Conservation (phyloP, 2,329 filamentous ascomycete species). For the Cytospora piceicola region DNA sequence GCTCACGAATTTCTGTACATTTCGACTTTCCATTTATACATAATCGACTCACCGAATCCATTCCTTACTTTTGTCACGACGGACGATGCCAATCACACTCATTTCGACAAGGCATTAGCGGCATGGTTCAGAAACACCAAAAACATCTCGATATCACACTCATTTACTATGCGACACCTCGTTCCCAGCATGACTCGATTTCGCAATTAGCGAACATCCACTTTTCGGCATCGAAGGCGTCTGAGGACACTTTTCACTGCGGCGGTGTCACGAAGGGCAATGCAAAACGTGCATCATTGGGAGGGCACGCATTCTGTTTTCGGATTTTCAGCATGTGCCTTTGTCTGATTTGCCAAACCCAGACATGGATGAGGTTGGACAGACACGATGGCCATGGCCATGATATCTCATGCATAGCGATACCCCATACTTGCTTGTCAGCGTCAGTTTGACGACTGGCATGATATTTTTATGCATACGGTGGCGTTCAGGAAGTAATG, state of each 20-base stretch:
- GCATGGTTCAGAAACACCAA: neutral
- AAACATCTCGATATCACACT: neutral
- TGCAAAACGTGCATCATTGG: slow-evolving; percentile 8
- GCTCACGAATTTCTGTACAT: slow-evolving; percentile 21
- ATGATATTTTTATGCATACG: slow-evolving; percentile 13
- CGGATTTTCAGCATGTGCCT: slow-evolving; percentile 5
- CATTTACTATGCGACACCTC: neutral
- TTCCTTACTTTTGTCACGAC: slow-evolving; percentile 6
- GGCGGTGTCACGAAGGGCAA: slow-evolving; percentile 4
- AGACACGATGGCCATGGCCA: slow-evolving; percentile 8
- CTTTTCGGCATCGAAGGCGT: slow-evolving; percentile 3
- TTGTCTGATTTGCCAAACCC: neutral
- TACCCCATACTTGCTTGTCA: slow-evolving; percentile 11
- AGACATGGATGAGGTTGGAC: slow-evolving; percentile 17
- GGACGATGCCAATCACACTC: neutral
- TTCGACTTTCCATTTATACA: neutral
- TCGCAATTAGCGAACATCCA: slow-evolving; percentile 10
- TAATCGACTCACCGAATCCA: slow-evolving; percentile 20
- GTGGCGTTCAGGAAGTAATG: slow-evolving; percentile 11
- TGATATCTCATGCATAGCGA: slow-evolving; percentile 22
- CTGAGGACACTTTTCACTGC: neutral
- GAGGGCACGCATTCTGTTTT: neutral
- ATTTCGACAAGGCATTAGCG: slow-evolving; percentile 11
- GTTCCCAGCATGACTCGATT: neutral
- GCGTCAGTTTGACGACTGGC: slow-evolving; percentile 7